Evolutionary conservation across 306 rosid genomes (phyloP), one percentile per base, ranked within the genome.

Genomic region (Cucumis hystrix): DNA sequence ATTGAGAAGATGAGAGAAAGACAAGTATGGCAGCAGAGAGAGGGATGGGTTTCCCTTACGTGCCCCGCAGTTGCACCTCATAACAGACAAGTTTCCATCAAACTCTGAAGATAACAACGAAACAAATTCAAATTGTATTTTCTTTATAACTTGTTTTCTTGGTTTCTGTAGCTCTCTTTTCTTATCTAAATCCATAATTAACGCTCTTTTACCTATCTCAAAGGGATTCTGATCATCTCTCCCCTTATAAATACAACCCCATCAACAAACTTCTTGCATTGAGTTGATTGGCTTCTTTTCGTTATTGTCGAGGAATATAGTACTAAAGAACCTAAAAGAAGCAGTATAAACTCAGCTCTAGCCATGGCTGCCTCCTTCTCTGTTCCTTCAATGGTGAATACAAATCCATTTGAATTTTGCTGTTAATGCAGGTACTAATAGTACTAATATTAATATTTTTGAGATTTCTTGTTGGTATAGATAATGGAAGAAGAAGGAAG

Each of bases 401-500:
- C 37, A 33, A 18, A 54, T 10, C 58, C 58, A 17, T 9, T 54
- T 13, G 59, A 55, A 55, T 6, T 55, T 55, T 55, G 23, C 59
- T 55, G 23, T 55, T 55, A 18, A 30, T 63, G 47, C 23, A 35
- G 18, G 17, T 59, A 16, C 23, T 59, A 4, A 14, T 58, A 58
- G 12, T 47, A 47, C 54, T 47, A 47, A 47, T 13, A 13, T 9
- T 51, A 4, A 51, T 4, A 51, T 6, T 51, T 47, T 47, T 52
- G 3, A 52, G 10, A 20, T 43, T 68, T 41, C 14, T 68, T 41
- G 6, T 28, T 78, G 56, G 51, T 67, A 75, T 88, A 93, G 99
- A 87, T 87, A 57, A 84, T 89, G 89, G 99, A 89, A 60, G 98
- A 94, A 80, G 99, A 95, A 88, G 93, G 97, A 2, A 88, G 90